These are phyloP conservation scores for Parastagonospora avenae DNA, from an alignment of 2,329 filamentous ascomycete species.

Conservation along the genomic window DNA sequence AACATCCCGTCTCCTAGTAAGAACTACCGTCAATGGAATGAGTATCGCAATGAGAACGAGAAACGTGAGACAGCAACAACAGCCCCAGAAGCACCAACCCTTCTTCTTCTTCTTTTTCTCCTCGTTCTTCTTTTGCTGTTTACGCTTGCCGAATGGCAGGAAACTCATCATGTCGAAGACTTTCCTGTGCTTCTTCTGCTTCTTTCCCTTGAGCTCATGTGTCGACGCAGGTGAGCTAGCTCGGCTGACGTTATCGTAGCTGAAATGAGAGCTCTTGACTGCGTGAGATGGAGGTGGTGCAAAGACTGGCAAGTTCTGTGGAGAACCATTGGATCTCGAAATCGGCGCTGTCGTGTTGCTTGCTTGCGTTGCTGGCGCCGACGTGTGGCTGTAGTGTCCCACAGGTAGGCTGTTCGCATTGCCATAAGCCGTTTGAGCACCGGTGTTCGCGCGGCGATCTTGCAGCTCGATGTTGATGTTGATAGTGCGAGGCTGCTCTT, in stretches of 20 bases:
- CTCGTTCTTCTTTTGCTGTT: conserved; percentile 14
- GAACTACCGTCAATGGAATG: conserved; percentile 45
- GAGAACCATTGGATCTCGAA: conserved; percentile 18
- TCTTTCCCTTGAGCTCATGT: conserved; percentile 28
- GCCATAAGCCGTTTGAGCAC: conserved; percentile 14
- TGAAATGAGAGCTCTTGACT: conserved; percentile 32
- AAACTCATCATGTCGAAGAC: conserved; percentile 32
- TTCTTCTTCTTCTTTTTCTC: conserved; percentile 37
- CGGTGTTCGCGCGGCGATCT: conserved; percentile 25
- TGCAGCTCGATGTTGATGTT: conserved; percentile 42
- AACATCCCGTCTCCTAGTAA: conserved; percentile 48
- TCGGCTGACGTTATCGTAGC: conserved; percentile 32
- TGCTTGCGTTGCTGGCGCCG: conserved; percentile 20
- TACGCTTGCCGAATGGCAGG: conserved; percentile 27
- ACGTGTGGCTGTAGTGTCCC: conserved; percentile 20
- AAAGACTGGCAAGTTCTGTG: conserved; percentile 31
- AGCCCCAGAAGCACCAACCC: conserved; percentile 40
- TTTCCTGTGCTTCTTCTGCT: conserved; percentile 39
- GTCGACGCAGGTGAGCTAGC: conserved; percentile 28
- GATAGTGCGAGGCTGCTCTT: conserved; percentile 29
- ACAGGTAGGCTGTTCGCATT: conserved; percentile 21
- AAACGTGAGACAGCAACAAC: conserved; percentile 43
- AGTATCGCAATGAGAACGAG: conserved; percentile 47
- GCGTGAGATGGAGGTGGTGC: conserved; percentile 37
- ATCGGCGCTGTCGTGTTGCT: conserved; percentile 10